Evolutionary conservation across 78 protist genomes (phyloP), one percentile per base, ranked within the genome.

Genomic region (Anaeramoeba ignava): DNA sequence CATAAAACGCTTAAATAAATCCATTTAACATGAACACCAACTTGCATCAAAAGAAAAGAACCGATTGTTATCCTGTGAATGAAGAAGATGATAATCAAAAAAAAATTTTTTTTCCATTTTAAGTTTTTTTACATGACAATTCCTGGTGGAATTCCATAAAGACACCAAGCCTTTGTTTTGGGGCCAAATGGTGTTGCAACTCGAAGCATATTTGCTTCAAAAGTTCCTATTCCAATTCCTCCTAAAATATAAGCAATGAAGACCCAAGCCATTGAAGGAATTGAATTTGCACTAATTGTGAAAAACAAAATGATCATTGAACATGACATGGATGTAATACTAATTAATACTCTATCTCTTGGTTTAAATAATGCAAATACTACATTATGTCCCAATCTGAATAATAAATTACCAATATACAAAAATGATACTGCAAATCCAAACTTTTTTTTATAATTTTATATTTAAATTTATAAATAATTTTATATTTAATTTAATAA

Each of bases 151-250:
- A 85, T 85, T 2, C 78, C 88, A 33, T 1, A 41, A 38, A 85
- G 42, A 27, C 81, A 1, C 37, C 79, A 79, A 37, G 41, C 23
- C 78, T 85, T 85, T 2, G 88, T 41, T 40, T 41, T 36, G 33
- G 23, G 0, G 34, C 83, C 83, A 33, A 38, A 79, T 3, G 83
- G 78, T n/a, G 88, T 80, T 34, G 41, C 1, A 8, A 78, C n/a
- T 36, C 38, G 80, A 3, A 85, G 2, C 23, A 85, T 0, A 79
- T 78, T 85, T 2, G 83, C 40, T 79, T 85, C 88, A 79, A 85
- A 85, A 27, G 42, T 42, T 3, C 88, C 88, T 31, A 85, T 85
- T 8, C 88, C 88, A 2, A 36, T 2, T 33, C 88, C 88, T 40
- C 82, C 88, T 42, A 85, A 81, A 3, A 78, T 84, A 37, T 85